These are phyloP conservation scores for Solanum chiquidenum DNA, from an alignment of 257 asterid species.

Conservation along the genomic window DNA sequence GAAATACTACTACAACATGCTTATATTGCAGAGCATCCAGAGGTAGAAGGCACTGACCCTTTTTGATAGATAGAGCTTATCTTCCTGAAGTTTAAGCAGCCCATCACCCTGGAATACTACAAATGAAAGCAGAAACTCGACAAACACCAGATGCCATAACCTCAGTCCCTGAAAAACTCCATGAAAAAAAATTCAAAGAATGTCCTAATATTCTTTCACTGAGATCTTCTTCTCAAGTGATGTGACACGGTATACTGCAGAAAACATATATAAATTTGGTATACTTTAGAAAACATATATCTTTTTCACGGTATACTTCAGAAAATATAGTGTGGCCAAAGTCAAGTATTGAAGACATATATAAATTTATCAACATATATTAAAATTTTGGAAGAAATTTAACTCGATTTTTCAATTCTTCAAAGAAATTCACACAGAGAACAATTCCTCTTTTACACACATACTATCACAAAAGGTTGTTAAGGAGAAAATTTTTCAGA, in stretches of 20 bases:
- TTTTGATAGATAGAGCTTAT: slow-evolving; percentile 12
- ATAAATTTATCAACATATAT: too few relatives aligned
- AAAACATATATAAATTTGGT: slow-evolving; percentile 22
- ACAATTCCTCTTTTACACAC: too few relatives aligned
- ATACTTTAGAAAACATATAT: slow-evolving; percentile 5
- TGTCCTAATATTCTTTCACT: slow-evolving; percentile 25
- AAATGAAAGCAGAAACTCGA: slow-evolving; percentile 4
- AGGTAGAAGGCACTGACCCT: slow-evolving; percentile 36
- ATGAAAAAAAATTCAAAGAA: slow-evolving; percentile 50
- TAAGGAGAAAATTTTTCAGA: too few relatives aligned
- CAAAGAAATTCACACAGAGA: too few relatives aligned
- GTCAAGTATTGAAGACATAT: too few relatives aligned
- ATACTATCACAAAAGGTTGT: too few relatives aligned
- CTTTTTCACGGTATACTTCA: too few relatives aligned
- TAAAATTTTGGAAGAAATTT: too few relatives aligned
- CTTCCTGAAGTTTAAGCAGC: slow-evolving; percentile 4
- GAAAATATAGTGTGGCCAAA: too few relatives aligned
- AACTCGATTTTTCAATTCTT: too few relatives aligned
- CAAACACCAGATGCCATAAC: slow-evolving; percentile 9
- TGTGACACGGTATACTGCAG: slow-evolving; percentile 4
- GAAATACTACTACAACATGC: slow-evolving; percentile 38
- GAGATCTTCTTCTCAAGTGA: slow-evolving; percentile 50
- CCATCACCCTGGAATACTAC: not conserved
- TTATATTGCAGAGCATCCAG: slow-evolving; percentile 46
- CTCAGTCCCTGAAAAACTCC: slow-evolving; percentile 37